phyloP scores from a whole-genome alignment of 1,284 basidiomycete genomes.

The Moesziomyces antarcticus region DNA sequence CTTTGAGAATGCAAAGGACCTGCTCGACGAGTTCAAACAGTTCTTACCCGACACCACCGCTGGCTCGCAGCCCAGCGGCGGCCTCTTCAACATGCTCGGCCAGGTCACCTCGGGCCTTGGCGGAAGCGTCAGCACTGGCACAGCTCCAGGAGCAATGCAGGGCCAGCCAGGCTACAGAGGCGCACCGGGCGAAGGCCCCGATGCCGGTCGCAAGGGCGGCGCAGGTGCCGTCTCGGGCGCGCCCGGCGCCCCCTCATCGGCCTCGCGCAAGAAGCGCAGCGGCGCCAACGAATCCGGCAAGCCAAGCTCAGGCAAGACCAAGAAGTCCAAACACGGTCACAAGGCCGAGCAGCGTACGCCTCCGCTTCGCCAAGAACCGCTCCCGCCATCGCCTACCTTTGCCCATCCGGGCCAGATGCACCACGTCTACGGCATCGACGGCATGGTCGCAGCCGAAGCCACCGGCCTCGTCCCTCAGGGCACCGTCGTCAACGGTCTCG shows the following conservation, averaged over 20 bases:
- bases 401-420: slow-evolving; percentile 45
- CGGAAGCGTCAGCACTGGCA: slow-evolving; percentile 14
- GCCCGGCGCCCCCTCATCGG: slow-evolving; percentile 22
- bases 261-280: slow-evolving; percentile 56
- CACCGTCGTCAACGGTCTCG: slow-evolving; percentile 45
- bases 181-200: slow-evolving; percentile 58
- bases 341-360: slow-evolving; percentile 51
- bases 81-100: slow-evolving; percentile 69
- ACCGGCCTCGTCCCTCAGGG: slow-evolving; percentile 50
- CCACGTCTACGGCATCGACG: slow-evolving; percentile 59
- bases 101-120: slow-evolving; percentile 66
- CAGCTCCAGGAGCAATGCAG: slow-evolving; percentile 37
- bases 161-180: slow-evolving; percentile 46
- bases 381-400: slow-evolving; percentile 41
- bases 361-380: slow-evolving; percentile 42
- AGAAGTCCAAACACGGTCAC: slow-evolving; percentile 65
- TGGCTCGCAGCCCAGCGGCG: slow-evolving; percentile 60
- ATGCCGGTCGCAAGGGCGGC: slow-evolving; percentile 72
- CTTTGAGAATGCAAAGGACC: slow-evolving; percentile 91
- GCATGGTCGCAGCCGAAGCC: slow-evolving; percentile 51
- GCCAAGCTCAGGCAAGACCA: slow-evolving; percentile 42
- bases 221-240: slow-evolving; percentile 73
- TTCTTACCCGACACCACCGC: slow-evolving; percentile 81
- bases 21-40: slow-evolving; percentile 94
- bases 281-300: slow-evolving; percentile 45